These are phyloP conservation scores for Acorus calamus DNA, from an alignment of 106 monocot species.

Conservation along the genomic window DNA sequence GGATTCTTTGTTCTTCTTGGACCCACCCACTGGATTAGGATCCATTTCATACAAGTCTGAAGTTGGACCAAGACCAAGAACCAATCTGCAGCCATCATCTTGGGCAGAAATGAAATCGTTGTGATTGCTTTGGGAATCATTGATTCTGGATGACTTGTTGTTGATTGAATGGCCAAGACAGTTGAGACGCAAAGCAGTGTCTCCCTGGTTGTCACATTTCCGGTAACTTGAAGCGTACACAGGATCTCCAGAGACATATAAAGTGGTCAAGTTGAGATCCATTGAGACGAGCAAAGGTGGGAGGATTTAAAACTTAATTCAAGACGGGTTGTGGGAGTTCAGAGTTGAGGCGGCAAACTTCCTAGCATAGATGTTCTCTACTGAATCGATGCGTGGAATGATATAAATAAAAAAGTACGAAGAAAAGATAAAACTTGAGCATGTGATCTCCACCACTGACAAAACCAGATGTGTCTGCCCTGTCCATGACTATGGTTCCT, in stretches of 20 bases:
- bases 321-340: background rate
- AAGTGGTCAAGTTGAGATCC: constrained; percentile 57
- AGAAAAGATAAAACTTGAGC: constrained; percentile 26
- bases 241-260: constrained; percentile 28
- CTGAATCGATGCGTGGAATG: constrained; percentile 11
- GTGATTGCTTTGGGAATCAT: constrained; percentile 7
- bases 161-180: constrained; percentile 14
- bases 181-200: constrained; percentile 25
- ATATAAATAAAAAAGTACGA: constrained; percentile 16
- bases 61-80: constrained; percentile 88
- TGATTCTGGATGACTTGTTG: background rate
- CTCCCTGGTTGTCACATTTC: constrained; percentile 10
- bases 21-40: constrained; percentile 1
- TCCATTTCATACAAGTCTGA: constrained; percentile 36
- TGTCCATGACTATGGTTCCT: constrained; percentile 43
- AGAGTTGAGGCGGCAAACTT: background rate
- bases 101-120: constrained; percentile 9
- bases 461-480: constrained; percentile 85
- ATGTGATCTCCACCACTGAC: constrained; percentile 65
- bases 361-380: background rate
- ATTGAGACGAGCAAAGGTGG: constrained; percentile 12
- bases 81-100: constrained; percentile 75
- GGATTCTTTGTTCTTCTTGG: constrained; percentile 24
- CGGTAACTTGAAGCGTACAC: background rate
- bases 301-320: background rate